These are phyloP conservation scores for Aspergillus sojae DNA, from an alignment of 2,329 filamentous ascomycete genomes.

Conservation along the genomic window DNA sequence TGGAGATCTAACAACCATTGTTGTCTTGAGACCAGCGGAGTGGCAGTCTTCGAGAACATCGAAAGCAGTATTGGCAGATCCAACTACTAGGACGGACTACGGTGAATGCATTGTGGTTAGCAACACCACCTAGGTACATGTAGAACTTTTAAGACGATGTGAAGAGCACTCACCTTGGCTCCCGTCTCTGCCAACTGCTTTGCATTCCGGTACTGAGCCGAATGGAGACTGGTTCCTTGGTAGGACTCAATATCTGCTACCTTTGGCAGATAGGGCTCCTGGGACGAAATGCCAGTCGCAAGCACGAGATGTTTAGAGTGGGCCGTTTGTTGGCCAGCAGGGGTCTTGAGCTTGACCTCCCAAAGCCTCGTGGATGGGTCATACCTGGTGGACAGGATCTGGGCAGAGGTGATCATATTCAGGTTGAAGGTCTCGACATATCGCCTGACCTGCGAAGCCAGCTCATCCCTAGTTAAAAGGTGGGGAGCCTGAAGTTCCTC, in stretches of 20 bases:
- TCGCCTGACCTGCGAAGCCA: constrained; percentile 20
- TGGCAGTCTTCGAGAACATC: constrained; percentile 53
- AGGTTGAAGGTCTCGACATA: constrained; percentile 36
- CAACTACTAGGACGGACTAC: constrained; percentile 48
- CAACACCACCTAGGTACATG: not conserved
- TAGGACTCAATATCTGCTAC: constrained; percentile 17
- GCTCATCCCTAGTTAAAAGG: constrained; percentile 18
- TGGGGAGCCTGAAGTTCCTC: constrained; percentile 18
- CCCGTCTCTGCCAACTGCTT: constrained; percentile 14
- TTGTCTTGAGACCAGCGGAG: constrained; percentile 44
- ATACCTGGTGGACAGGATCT: constrained; percentile 29
- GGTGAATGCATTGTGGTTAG: not conserved
- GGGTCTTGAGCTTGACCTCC: constrained; percentile 27
- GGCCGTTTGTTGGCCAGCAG: constrained; percentile 12
- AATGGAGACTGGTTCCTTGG: constrained; percentile 19
- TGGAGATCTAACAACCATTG: constrained; percentile 49
- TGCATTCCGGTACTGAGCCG: constrained; percentile 16
- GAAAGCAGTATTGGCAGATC: constrained; percentile 52
- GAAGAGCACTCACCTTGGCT: constrained; percentile 10
- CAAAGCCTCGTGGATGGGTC: constrained; percentile 26
- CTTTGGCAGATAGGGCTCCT: constrained; percentile 18
- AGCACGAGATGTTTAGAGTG: constrained; percentile 22
- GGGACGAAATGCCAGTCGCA: constrained; percentile 22
- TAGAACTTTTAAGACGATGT: not conserved
- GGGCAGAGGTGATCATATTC: constrained; percentile 34